Evolutionary conservation across 164 flowering plant genomes (phyloP), one percentile per base, ranked within the genome.

Genomic region (Nymphaea thermarum): DNA sequence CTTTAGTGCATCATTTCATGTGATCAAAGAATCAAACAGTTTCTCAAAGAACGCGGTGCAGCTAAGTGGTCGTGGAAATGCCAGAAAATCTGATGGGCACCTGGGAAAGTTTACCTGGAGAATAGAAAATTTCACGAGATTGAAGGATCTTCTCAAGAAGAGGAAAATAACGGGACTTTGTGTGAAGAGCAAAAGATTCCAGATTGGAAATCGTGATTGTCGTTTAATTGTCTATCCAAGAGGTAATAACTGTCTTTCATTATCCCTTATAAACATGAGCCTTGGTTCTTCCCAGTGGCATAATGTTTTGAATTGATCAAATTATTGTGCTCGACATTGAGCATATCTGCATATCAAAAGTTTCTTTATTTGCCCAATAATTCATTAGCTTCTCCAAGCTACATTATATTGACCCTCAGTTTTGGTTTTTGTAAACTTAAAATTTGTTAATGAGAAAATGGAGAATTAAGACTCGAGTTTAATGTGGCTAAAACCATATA

Each of bases 121-220:
- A 79, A 90, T 93, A 65, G 97, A 90, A 72, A 90, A 93, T 70
- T 93, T 93, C 75, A 89, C 95, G 0, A 84, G 85, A 81, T 78
- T 93, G 78, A 93, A 93, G 78, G 98, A 93, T 79, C 84, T 91
- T 68, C 70, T 93, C 67, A 93, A 93, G 83, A 93, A 93, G 84
- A 87, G 95, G 84, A 93, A 91, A 81, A 91, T 91, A n/a, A 91
- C 97, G 1, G 98, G 98, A 45, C 92, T 93, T 43, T 91, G 98
- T 76, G 86, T 93, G 63, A 93, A 93, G 82, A 93, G 98, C 85
- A 83, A 86, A 85, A 86, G 97, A 79, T 94, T 94, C 77, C 98
- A 91, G 73, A 86, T 94, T 83, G 98, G 96, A 10, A 91, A 94
- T 65, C 80, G 95, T 68, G 97, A 94, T 73, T 94, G 97, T 62